Evolutionary conservation across 1,139 yeast species (phyloP).

Genomic region (Pichia sp.): DNA sequence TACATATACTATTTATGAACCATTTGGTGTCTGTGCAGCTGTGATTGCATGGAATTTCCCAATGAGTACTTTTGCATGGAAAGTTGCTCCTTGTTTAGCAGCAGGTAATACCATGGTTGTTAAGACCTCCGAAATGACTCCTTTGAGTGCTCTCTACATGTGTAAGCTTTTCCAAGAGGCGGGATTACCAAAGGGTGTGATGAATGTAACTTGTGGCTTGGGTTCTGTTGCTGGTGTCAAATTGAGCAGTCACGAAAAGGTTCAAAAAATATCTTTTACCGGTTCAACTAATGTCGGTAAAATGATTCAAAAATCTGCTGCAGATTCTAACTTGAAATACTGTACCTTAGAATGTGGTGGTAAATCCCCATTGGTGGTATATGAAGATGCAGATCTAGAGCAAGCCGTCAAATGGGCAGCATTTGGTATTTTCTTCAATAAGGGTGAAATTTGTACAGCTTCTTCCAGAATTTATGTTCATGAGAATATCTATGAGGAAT

Average conservation of each 20-base stretch:
- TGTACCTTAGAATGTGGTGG: constrained; percentile 61
- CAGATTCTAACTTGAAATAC: constrained; percentile 41
- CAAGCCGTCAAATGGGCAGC: constrained; percentile 59
- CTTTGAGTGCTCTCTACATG: constrained; percentile 42
- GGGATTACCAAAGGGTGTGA: constrained; percentile 53
- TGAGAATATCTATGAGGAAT: constrained; percentile 29
- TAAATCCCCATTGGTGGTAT: constrained; percentile 47
- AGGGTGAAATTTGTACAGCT: constrained; percentile 54
- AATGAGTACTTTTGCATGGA: constrained; percentile 52
- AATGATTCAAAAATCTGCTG: constrained; percentile 44
- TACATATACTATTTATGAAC: constrained; percentile 49
- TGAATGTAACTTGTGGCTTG: constrained; percentile 44
- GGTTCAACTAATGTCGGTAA: constrained; percentile 55
- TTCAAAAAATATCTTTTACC: constrained; percentile 49
- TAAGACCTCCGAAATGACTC: constrained; percentile 52
- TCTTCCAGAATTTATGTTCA: constrained; percentile 49
- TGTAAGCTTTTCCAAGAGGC: constrained; percentile 40
- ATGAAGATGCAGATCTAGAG: constrained; percentile 49
- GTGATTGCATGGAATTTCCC: constrained; percentile 61
- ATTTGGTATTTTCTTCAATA: constrained; percentile 46
- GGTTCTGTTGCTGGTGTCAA: constrained; percentile 47
- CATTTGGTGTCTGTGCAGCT: constrained; percentile 55
- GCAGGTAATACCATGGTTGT: constrained; percentile 51
- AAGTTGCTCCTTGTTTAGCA: constrained; percentile 54
- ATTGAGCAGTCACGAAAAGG: constrained; percentile 39